Conservation (phyloP, 2,329 filamentous ascomycete species). For the Beauveria asiatica region DNA sequence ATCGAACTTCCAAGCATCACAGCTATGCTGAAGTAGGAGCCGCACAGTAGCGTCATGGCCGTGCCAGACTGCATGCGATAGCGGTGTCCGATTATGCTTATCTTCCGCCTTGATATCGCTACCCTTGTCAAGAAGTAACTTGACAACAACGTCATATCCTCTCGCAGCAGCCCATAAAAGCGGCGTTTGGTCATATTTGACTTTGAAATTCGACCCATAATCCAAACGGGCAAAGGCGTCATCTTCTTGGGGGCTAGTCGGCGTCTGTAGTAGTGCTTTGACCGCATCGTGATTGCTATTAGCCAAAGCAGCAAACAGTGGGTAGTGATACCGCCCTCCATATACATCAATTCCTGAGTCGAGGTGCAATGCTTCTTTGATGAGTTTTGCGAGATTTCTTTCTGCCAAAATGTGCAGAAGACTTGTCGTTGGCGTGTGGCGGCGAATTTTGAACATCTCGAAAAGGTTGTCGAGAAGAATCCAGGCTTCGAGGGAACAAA, state of each 20-base stretch:
- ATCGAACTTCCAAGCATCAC: accelerated
- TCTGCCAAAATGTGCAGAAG: conserved; percentile 12
- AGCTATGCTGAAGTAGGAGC: background rate
- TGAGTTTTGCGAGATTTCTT: background rate
- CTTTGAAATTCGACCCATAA: background rate
- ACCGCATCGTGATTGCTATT: background rate
- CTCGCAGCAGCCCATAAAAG: background rate
- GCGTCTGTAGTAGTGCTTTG: background rate
- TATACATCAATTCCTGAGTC: background rate
- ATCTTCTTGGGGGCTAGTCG: background rate
- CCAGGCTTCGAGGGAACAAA: conserved; percentile 1
- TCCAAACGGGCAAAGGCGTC: background rate
- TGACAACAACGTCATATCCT: background rate
- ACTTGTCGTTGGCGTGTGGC: background rate
- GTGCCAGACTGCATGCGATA: background rate
- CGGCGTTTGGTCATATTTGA: background rate
- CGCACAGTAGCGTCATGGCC: background rate
- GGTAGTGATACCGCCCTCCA: background rate
- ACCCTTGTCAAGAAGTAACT: background rate
- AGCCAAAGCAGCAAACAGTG: background rate
- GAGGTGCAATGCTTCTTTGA: background rate
- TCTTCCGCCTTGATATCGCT: background rate
- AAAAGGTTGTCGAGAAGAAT: background rate
- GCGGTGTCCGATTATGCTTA: background rate
- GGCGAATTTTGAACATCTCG: background rate